A percentile compares a stretch with the other conserved stretches of the same genome.
phyloP scores from a whole-genome alignment of 2,329 filamentous ascomycete species.

The Microsporum ferrugineum region DNA sequence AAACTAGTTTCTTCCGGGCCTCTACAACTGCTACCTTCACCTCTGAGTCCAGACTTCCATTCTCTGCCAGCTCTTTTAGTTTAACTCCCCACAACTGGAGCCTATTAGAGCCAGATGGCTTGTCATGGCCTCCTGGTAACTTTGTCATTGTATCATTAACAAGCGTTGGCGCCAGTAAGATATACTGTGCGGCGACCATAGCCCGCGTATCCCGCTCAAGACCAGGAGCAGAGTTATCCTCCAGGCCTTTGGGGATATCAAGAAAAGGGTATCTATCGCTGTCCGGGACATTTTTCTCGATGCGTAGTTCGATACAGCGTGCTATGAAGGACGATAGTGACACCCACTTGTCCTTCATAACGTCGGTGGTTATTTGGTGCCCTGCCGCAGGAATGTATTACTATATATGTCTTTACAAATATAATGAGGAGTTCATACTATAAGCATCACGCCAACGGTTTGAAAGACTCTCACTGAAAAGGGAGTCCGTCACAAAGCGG shows the following conservation, averaged over 20 bases:
- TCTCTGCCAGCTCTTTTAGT: neutral
- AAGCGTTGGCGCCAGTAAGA: neutral
- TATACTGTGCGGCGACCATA: conserved; percentile 6
- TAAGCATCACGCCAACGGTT: neutral
- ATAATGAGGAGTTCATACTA: neutral
- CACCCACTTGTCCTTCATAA: neutral
- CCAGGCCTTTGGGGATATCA: neutral
- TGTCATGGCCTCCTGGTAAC: neutral
- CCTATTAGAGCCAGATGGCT: neutral
- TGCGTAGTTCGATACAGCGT: neutral
- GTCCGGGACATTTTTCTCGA: neutral
- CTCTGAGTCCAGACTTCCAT: neutral
- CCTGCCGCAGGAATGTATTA: too few species aligned
- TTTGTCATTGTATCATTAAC: neutral
- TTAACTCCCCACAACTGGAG: neutral
- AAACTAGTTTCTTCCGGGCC: neutral
- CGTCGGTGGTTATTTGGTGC: neutral
- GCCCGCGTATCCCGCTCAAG: conserved; percentile 3
- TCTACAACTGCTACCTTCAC: neutral
- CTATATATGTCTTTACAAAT: neutral
- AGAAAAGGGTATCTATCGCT: neutral
- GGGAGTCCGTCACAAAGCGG: neutral
- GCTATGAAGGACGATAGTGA: neutral
- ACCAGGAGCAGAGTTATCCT: neutral
- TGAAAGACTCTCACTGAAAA: neutral